Evolutionary conservation across 768 basidiomycete genomes (phyloP), one percentile per base, ranked within the genome.

Genomic region (Rhizopogon sp.): DNA sequence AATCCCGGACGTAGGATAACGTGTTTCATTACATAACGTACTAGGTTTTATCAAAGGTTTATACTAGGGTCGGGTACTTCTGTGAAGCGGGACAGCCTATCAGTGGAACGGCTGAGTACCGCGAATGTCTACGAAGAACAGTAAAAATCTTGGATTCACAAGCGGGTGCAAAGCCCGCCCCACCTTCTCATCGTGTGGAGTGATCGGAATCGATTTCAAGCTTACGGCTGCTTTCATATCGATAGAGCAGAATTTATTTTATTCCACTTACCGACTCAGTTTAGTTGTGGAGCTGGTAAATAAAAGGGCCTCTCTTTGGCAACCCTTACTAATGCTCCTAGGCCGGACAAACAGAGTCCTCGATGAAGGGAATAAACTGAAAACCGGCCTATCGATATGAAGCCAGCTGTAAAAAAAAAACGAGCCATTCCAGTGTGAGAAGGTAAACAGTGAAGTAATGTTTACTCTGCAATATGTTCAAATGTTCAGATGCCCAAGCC

Each of bases 401-500:
- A 20, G 2, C 20, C 20, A 20, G 20, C 1, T 20, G 20, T 31
- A 60, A 9, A 29, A 54, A 39, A 60, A 9, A 29, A 54, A 39
- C 54, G 40, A 47, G 42, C 33, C 9, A 13, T 17, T 8, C 53
- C 4, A 53, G 44, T 39, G 28, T 22, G 1, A 16, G 5, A 5
- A 5, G 1, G 50, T n/a, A n/a, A n/a, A n/a, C n/a, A n/a, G 35
- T 39, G 53, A 44, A 31, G 22, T 3, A n/a, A n/a, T n/a, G 45
- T 58, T 41, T 68, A 92, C 93, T 70, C 67, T 39, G 76, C 61
- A 46, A 93, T 70, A n/a, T n/a, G n/a, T 55, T 96, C 93, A 50
- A 79, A 84, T 11, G 79, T 68, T 66, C 77, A 83, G 16, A 98
- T 70, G 2, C 96, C 96, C 20, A 3, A 94, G 67, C 89, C 94